A percentile compares a stretch with the other conserved stretches of the same genome.
Conservation (phyloP, 1,139 yeast genomes). For the Saccharomyces hybrid region DNA sequence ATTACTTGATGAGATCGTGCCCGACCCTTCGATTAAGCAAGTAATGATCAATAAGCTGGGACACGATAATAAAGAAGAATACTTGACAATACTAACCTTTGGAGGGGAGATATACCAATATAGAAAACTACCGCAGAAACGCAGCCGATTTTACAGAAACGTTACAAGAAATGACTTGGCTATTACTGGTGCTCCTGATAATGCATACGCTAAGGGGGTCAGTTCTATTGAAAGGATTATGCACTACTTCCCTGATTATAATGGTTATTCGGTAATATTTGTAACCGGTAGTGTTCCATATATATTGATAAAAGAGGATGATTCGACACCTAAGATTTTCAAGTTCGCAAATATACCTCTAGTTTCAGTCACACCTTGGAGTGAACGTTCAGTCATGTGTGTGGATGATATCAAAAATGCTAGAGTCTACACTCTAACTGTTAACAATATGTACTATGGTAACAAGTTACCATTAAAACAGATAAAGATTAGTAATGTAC, state of each 20-base stretch:
- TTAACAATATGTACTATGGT: conserved; percentile 44
- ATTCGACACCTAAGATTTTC: conserved; percentile 59
- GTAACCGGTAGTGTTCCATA: conserved; percentile 74
- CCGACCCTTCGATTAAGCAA: conserved; percentile 72
- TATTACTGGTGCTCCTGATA: conserved; percentile 69
- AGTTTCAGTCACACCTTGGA: conserved; percentile 44
- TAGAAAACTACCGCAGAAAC: conserved; percentile 44
- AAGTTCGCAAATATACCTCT: conserved; percentile 59
- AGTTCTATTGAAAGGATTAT: conserved; percentile 56
- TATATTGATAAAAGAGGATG: conserved; percentile 55
- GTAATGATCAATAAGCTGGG: conserved; percentile 62
- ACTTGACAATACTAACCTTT: conserved; percentile 61
- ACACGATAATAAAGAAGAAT: conserved; percentile 43
- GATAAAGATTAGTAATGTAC: conserved; percentile 29
- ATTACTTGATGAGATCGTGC: conserved; percentile 47
- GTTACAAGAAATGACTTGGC: conserved; percentile 43
- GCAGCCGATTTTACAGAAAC: conserved; percentile 38
- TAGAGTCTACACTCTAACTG: conserved; percentile 47
- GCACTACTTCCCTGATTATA: conserved; percentile 51
- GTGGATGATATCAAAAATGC: conserved; percentile 68
- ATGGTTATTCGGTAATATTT: conserved; percentile 54
- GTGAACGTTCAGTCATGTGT: conserved; percentile 43
- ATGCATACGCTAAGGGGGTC: conserved; percentile 63
- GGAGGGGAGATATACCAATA: conserved; percentile 75
- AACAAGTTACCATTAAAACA: conserved; percentile 55